Evolutionary conservation across 495 filamentous ascomycete genomes (phyloP), one percentile per base, ranked within the genome.

Genomic region (Penicillium odoratum): DNA sequence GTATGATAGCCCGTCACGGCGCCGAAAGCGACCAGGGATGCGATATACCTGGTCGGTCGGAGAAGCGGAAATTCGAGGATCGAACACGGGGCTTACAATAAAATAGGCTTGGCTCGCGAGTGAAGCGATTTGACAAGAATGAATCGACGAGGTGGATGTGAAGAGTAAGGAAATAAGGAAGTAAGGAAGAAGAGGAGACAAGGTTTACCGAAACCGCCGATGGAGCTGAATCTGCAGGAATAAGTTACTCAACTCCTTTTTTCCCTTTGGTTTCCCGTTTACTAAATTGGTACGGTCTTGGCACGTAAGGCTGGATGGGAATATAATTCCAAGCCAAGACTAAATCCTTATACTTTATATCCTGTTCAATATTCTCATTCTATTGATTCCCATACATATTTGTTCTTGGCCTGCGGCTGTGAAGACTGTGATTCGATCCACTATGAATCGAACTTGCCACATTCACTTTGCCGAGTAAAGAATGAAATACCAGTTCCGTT

Each of bases 161-260:
- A 46, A 50, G 42, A 38, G 43, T 21, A 38, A 51, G 47, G 46
- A 54, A 43, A 36, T 47, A 43, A 54, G 47, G 16, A 44, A 31
- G 55, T 52, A 59, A 57, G 64, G 40, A 53, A 48, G 51, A 63
- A 60, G 66, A 68, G 67, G 62, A 57, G 56, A 61, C 44, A 62
- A 61, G 33, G 52, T 62, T 55, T 59, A 61, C 52, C 55, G 58
- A 57, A 55, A 16, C 42, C 28, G 38, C 40, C 52, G 47, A 31
- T 36, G 28, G 51, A 47, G 33, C 42, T 61, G 53, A 51, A 53
- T 36, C 55, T 51, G 48, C 53, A 51, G 53, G 31, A 29, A 8
- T 8, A 45, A 21, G 7, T 34, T 11, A 21, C 29, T 34, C 18
- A 21, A 43, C 31, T 26, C 38, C 56, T 46, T 51, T 38, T 53